Evolutionary conservation across 306 rosid genomes (phyloP).

Genomic region (Ceratonia siliqua): DNA sequence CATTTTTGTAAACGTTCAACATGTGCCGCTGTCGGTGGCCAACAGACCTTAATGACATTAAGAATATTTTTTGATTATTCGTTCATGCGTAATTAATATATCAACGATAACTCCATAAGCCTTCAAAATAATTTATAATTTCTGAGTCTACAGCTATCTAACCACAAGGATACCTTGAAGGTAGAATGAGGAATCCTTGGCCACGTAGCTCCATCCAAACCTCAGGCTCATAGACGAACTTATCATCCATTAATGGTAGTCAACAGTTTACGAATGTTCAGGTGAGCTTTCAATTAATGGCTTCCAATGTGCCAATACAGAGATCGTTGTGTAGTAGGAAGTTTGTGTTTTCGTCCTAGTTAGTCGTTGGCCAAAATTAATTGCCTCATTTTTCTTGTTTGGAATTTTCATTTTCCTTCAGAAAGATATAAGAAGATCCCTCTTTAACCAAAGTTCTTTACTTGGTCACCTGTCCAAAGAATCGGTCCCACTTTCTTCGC

Average conservation of each 20-base stretch:
- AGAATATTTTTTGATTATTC: neutral
- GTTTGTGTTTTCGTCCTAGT: neutral
- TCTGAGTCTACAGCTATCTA: neutral
- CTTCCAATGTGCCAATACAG: conserved; percentile 15
- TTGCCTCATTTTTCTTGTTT: neutral
- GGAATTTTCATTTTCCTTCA: neutral
- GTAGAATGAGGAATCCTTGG: neutral
- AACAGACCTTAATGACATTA: conserved; percentile 1
- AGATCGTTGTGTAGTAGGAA: conserved; percentile 3
- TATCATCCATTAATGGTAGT: conserved; percentile 5
- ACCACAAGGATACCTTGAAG: no score
- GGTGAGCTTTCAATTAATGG: neutral
- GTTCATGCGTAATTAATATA: neutral
- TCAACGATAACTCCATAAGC: conserved; percentile 10
- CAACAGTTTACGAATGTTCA: conserved; percentile 1
- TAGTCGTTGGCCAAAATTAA: conserved; percentile 10
- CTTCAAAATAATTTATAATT: neutral
- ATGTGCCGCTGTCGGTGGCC: conserved; percentile 50
- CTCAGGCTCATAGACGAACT: neutral
- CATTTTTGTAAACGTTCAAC: conserved; percentile 27
- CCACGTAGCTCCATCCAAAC: conserved; percentile 16
- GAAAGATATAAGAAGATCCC: neutral
- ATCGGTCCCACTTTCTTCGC: conserved; percentile 25
- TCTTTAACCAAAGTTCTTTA: conserved; percentile 23
- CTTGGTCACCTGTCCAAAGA: conserved; percentile 36